phyloP scores from a whole-genome alignment of 2,329 filamentous ascomycete species.

The Alternaria ethzedia region DNA sequence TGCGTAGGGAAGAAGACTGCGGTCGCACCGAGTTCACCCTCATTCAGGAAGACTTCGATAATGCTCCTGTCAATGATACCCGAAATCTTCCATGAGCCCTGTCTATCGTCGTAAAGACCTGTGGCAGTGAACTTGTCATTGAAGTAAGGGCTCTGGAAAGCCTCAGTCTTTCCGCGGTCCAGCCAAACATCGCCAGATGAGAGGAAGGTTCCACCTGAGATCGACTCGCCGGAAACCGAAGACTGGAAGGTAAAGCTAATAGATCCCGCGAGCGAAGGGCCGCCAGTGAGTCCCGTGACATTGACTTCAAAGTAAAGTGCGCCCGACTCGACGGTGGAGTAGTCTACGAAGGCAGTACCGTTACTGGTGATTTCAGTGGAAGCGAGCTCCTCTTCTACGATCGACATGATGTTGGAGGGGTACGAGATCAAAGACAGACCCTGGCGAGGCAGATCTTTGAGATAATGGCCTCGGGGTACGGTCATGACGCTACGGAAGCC shows the following conservation, averaged over 20 bases:
- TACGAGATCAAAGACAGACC: conserved; percentile 61
- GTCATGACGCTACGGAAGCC: conserved; percentile 61
- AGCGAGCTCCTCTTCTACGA: conserved; percentile 56
- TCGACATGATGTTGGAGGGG: conserved; percentile 57
- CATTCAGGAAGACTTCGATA: conserved; percentile 62
- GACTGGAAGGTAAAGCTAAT: conserved; percentile 63
- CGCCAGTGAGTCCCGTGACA: conserved; percentile 52
- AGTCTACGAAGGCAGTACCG: conserved; percentile 58
- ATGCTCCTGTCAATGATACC: conserved; percentile 62
- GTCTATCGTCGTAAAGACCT: conserved; percentile 26
- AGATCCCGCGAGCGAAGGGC: conserved; percentile 43
- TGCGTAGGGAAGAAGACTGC: conserved; percentile 59
- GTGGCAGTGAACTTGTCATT: conserved; percentile 60
- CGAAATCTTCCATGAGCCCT: conserved; percentile 51
- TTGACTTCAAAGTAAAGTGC: conserved; percentile 64
- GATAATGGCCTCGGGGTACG: conserved; percentile 59
- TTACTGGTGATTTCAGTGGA: conserved; percentile 56
- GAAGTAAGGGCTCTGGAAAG: conserved; percentile 62
- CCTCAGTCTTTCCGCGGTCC: conserved; percentile 56
- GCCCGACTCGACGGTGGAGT: conserved; percentile 56
- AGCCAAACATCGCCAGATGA: conserved; percentile 57
- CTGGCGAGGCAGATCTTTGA: conserved; percentile 59
- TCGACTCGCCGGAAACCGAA: conserved; percentile 56
- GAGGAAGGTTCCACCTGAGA: conserved; percentile 59
- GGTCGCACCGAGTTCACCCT: conserved; percentile 58